Evolutionary conservation across 805 yeast species (phyloP).

Genomic region (Ogataea siamensis): DNA sequence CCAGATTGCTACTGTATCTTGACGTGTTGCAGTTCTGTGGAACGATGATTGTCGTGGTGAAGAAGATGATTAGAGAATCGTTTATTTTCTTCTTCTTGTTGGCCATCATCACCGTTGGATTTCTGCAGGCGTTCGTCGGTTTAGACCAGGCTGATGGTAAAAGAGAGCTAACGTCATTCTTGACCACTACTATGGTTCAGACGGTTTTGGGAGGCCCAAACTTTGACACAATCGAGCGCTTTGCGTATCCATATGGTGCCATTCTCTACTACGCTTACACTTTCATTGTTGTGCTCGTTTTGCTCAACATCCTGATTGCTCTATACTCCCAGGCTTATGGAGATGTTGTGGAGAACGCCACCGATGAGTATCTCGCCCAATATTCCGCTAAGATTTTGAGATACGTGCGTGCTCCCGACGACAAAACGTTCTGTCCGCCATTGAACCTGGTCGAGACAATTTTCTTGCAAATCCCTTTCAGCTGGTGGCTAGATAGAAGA

Average conservation of each 20-base stretch:
- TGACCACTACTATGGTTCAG: conserved; percentile 61
- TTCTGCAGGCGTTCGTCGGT: conserved; percentile 83
- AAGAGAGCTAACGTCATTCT: conserved; percentile 65
- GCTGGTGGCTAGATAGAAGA: conserved; percentile 34
- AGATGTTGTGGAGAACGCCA: conserved; percentile 75
- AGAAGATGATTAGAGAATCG: conserved; percentile 85
- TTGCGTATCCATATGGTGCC: conserved; percentile 86
- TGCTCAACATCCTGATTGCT: conserved; percentile 82
- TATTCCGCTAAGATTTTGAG: conserved; percentile 82
- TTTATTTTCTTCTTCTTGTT: conserved; percentile 76
- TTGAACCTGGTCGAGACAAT: conserved; percentile 68
- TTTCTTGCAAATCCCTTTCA: conserved; percentile 44
- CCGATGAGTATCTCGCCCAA: conserved; percentile 80
- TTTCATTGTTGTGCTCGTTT: conserved; percentile 68
- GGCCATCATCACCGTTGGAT: conserved; percentile 69
- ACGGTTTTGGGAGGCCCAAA: conserved; percentile 76
- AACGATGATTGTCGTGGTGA: conserved; percentile 80
- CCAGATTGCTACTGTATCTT: conserved; percentile 67
- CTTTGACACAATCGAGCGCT: conserved; percentile 63
- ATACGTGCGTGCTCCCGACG: conserved; percentile 86
- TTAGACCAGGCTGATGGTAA: conserved; percentile 86
- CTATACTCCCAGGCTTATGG: conserved; percentile 82
- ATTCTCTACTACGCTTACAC: conserved; percentile 74
- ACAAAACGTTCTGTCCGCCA: conserved; percentile 82
- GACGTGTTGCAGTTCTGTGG: conserved; percentile 85